A percentile compares a stretch with the other conserved stretches of the same genome.
Evolutionary conservation across 352 stramenopile genomes (phyloP).

Genomic region (Phytophthora aleatoria): DNA sequence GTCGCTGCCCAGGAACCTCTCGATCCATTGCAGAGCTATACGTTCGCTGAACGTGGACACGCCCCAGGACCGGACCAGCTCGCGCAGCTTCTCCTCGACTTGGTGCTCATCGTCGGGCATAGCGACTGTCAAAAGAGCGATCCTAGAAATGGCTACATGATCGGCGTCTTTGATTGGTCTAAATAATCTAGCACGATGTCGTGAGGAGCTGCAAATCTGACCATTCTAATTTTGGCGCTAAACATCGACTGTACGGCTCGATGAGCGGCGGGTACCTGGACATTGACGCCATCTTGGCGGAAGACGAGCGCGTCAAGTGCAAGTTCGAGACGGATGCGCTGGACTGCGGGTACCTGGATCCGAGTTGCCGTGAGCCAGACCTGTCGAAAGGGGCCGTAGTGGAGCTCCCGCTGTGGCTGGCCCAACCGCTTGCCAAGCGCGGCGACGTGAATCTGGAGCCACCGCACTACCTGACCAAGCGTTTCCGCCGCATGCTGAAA

Average conservation of each 20-base stretch:
- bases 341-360: conserved; percentile 78
- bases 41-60: conserved; percentile 71
- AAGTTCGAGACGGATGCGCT: conserved; percentile 69
- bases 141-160: conserved; percentile 19
- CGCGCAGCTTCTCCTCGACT: conserved; percentile 46
- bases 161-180: background rate
- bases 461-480: conserved; percentile 67
- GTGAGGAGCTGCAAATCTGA: background rate
- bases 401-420: conserved; percentile 83
- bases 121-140: background rate
- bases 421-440: conserved; percentile 50
- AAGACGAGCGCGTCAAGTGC: conserved; percentile 83
- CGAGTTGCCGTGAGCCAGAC: conserved; percentile 61
- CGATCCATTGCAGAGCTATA: conserved; percentile 68
- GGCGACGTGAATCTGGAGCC: conserved; percentile 62
- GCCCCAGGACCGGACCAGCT: conserved; percentile 59
- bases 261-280: conserved; percentile 52
- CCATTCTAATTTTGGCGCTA: conserved; percentile 17
- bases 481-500: conserved; percentile 84
- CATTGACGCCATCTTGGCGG: conserved; percentile 78
- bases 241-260: background rate
- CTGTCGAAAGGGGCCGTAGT: conserved; percentile 51
- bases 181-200: conserved; percentile 1
- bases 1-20: conserved; percentile 33
- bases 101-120: conserved; percentile 8